phyloP scores from a whole-genome alignment of 2,329 filamentous ascomycete genomes.

The Teratosphaeria gauchensis region DNA sequence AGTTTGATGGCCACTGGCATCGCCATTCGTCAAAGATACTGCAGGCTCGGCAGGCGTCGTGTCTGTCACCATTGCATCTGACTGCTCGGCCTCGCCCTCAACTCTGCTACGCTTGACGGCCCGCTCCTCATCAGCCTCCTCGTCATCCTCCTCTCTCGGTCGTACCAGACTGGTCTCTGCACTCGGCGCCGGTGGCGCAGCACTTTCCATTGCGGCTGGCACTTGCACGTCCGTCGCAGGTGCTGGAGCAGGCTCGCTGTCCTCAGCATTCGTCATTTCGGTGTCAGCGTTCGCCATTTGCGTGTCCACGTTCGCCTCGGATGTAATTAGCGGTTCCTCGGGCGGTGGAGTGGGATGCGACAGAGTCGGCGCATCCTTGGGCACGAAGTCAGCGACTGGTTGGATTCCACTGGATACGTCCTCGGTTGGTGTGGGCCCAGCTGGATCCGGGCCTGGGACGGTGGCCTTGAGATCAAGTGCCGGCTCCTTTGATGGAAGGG shows the following conservation, averaged over 20 bases:
- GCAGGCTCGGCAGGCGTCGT: not conserved
- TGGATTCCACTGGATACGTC: slow-evolving; percentile 36
- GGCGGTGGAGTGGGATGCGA: slow-evolving; percentile 35
- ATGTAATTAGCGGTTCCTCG: slow-evolving; percentile 29
- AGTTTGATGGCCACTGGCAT: not conserved
- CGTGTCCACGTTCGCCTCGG: slow-evolving; percentile 19
- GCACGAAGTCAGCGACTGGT: slow-evolving; percentile 33
- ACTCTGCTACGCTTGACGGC: slow-evolving; percentile 74
- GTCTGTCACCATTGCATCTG: not conserved
- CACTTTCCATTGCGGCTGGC: not conserved
- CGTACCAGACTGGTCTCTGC: slow-evolving; percentile 52
- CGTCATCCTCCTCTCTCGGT: slow-evolving; percentile 65
- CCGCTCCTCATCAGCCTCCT: slow-evolving; percentile 45
- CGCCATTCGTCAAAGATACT: not conserved
- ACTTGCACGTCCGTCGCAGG: not conserved
- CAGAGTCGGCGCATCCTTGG: slow-evolving; percentile 29
- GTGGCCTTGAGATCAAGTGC: slow-evolving; percentile 9
- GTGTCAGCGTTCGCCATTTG: slow-evolving; percentile 10
- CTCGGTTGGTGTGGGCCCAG: slow-evolving; percentile 28
- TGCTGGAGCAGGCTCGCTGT: not conserved
- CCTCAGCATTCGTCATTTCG: not conserved
- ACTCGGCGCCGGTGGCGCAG: not conserved
- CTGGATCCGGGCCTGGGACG: slow-evolving; percentile 15
- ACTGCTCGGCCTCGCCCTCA: slow-evolving; percentile 31
- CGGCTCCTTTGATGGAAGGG: slow-evolving; percentile 11